phyloP scores from a whole-genome alignment of 106 monocot genomes.

The Dendrobium chrysotoxum region DNA sequence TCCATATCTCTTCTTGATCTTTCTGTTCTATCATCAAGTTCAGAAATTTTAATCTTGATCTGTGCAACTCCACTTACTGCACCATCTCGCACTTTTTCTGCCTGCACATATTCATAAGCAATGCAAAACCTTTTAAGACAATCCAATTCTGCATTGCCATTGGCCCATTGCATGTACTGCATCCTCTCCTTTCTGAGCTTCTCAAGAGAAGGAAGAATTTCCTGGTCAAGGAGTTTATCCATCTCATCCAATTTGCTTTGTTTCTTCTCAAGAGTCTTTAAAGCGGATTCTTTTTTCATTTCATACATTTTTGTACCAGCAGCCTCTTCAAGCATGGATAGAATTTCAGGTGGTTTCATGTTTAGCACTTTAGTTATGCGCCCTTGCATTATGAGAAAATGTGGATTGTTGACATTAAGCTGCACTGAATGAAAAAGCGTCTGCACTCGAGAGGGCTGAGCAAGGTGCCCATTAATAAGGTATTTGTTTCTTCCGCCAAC shows the following conservation, averaged over 20 bases:
- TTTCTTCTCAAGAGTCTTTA: slow-evolving; percentile 94
- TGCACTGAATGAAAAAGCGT: slow-evolving; percentile 95
- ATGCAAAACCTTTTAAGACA: slow-evolving; percentile 77
- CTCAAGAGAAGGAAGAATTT: slow-evolving; percentile 91
- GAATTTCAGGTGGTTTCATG: slow-evolving; percentile 96
- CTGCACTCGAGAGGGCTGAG: slow-evolving; percentile 90
- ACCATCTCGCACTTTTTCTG: slow-evolving; percentile 57
- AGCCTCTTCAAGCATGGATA: slow-evolving; percentile 99
- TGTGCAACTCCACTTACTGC: slow-evolving; percentile 41
- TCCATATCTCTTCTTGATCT: slow-evolving; percentile 38
- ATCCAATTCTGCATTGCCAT: slow-evolving; percentile 85
- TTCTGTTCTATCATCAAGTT: slow-evolving; percentile 42
- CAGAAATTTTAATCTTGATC: slow-evolving; percentile 48
- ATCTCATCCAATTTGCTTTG: slow-evolving; percentile 96
- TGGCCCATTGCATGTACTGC: slow-evolving; percentile 96
- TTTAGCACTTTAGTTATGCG: slow-evolving; percentile 95
- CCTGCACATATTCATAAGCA: slow-evolving; percentile 87
- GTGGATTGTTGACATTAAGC: slow-evolving; percentile 97
- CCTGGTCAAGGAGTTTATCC: slow-evolving; percentile 89
- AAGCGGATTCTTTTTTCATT: slow-evolving; percentile 77
- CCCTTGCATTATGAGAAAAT: slow-evolving; percentile 99
- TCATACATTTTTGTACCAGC: slow-evolving; percentile 99
- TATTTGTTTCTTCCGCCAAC: slow-evolving; percentile 94
- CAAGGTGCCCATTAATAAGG: slow-evolving; percentile 85
- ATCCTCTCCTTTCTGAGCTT: slow-evolving; percentile 85